phyloP scores from a whole-genome alignment of 441 rosid genomes.

The Jatropha multifida region DNA sequence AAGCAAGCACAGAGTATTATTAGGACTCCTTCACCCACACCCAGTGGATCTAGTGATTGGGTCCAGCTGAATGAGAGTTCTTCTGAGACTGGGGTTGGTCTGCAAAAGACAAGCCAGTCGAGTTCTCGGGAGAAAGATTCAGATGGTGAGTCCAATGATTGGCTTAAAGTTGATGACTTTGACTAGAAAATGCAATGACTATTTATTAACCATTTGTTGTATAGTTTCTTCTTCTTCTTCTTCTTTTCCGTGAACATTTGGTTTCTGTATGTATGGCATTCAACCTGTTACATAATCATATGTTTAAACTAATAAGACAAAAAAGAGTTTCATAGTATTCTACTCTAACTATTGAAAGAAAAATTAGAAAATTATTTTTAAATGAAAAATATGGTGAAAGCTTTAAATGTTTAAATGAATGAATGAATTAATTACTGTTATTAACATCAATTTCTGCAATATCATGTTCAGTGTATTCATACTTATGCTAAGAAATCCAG shows the following conservation, averaged over 20 bases:
- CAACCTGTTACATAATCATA: constrained; percentile 15
- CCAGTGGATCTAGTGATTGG: constrained; percentile 61
- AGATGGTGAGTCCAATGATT: constrained; percentile 61
- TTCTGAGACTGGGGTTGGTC: constrained; percentile 25
- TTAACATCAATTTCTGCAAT: constrained; percentile 51
- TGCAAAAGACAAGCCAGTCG: constrained; percentile 37
- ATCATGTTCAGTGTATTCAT: constrained; percentile 59
- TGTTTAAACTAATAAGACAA: constrained; percentile 19
- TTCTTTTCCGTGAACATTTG: background rate
- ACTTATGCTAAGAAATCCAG: constrained; percentile 63
- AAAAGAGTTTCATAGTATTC: no score
- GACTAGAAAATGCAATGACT: constrained; percentile 35
- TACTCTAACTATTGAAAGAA: no score
- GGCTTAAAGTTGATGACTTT: constrained; percentile 60
- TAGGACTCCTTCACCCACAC: constrained; percentile 33
- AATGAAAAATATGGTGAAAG: no score
- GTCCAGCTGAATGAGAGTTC: constrained; percentile 41
- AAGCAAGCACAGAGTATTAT: constrained; percentile 18
- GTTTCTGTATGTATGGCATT: constrained; percentile 13
- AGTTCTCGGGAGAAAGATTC: constrained; percentile 50
- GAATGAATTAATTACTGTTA: constrained; percentile 51
- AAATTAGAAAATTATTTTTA: no score
- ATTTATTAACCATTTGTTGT: constrained; percentile 24
- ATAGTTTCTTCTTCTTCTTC: constrained; percentile 24
- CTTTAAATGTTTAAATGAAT: no score